Percentiles rank a stretch among this genome's conserved stretches.
Conservation (phyloP, 2,329 filamentous ascomycete genomes). For the Ascomycota sp. region DNA sequence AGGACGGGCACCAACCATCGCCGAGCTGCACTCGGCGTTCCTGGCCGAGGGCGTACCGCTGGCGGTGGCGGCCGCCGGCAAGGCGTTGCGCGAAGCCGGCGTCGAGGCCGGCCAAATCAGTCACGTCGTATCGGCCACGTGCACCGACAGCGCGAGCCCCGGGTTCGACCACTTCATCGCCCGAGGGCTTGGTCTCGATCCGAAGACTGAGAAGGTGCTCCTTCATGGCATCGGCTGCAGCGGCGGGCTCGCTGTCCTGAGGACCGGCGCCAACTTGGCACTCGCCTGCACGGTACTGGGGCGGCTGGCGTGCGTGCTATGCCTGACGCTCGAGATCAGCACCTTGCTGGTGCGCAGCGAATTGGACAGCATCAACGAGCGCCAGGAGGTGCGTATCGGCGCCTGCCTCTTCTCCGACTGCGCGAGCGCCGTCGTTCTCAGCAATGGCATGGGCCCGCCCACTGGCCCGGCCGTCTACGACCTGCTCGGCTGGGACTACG, state of each 20-base stretch:
- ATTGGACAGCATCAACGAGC: slow-evolving; percentile 37
- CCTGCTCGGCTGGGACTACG: slow-evolving; percentile 44
- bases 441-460: slow-evolving; percentile 35
- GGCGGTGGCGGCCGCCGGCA: slow-evolving; percentile 30
- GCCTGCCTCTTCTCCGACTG: slow-evolving; percentile 50
- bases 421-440: slow-evolving; percentile 43
- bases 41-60: slow-evolving; percentile 36
- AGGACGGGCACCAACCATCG: slow-evolving; percentile 23
- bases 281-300: slow-evolving; percentile 38
- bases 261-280: slow-evolving; percentile 46
- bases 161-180: slow-evolving; percentile 47
- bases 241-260: slow-evolving; percentile 38
- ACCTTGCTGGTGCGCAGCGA: slow-evolving; percentile 43
- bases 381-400: slow-evolving; percentile 43
- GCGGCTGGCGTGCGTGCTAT: slow-evolving; percentile 40
- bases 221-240: slow-evolving; percentile 47
- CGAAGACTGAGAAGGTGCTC: slow-evolving; percentile 40
- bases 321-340: slow-evolving; percentile 42
- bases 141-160: slow-evolving; percentile 49
- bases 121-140: slow-evolving; percentile 47
- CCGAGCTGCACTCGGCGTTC: slow-evolving; percentile 33
- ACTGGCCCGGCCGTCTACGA: slow-evolving; percentile 29
- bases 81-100: slow-evolving; percentile 33
- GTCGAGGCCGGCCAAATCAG: slow-evolving; percentile 34
- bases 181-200: slow-evolving; percentile 34